A percentile compares a stretch with the other conserved stretches of the same genome.
phyloP scores from a whole-genome alignment of 106 monocot genomes.

The Agapanthus africanus region DNA sequence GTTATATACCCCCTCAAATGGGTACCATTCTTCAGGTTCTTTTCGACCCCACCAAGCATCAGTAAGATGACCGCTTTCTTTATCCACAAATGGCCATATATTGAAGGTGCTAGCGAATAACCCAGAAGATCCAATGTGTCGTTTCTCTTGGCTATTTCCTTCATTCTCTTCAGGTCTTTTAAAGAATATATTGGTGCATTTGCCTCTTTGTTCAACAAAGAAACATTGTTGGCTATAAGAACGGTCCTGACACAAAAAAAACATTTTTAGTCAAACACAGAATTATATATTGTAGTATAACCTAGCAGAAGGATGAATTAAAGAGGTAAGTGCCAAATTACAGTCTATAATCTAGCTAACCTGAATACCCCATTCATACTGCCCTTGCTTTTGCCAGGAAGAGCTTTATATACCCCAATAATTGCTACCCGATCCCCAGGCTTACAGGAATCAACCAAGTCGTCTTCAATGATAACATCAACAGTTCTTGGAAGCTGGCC shows the following conservation, averaged over 20 bases:
- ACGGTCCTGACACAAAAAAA: constrained; percentile 52
- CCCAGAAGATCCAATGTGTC: constrained; percentile 85
- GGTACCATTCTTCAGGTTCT: constrained; percentile 95
- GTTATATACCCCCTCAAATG: constrained; percentile 79
- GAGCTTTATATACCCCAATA: constrained; percentile 82
- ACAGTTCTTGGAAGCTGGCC: constrained; percentile 98
- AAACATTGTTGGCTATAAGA: constrained; percentile 91
- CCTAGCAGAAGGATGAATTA: not conserved
- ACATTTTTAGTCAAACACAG: too few relatives aligned
- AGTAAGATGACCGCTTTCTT: constrained; percentile 92
- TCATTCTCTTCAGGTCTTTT: constrained; percentile 78
- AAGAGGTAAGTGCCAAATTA: not conserved
- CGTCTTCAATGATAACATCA: constrained; percentile 95
- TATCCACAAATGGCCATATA: constrained; percentile 95
- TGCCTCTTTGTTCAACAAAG: constrained; percentile 91
- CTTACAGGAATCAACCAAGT: constrained; percentile 93
- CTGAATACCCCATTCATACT: constrained; percentile 91
- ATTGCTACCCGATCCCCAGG: constrained; percentile 94
- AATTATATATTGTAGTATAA: not conserved
- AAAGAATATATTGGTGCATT: constrained; percentile 74
- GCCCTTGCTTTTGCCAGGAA: constrained; percentile 91
- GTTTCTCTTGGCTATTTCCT: constrained; percentile 74
- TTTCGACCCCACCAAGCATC: constrained; percentile 96
- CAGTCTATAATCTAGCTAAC: constrained; percentile 14
- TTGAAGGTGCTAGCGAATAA: constrained; percentile 89